These are phyloP conservation scores for Sarocladium brachiariae DNA, from an alignment of 2,329 filamentous ascomycete genomes.

Conservation along the genomic window DNA sequence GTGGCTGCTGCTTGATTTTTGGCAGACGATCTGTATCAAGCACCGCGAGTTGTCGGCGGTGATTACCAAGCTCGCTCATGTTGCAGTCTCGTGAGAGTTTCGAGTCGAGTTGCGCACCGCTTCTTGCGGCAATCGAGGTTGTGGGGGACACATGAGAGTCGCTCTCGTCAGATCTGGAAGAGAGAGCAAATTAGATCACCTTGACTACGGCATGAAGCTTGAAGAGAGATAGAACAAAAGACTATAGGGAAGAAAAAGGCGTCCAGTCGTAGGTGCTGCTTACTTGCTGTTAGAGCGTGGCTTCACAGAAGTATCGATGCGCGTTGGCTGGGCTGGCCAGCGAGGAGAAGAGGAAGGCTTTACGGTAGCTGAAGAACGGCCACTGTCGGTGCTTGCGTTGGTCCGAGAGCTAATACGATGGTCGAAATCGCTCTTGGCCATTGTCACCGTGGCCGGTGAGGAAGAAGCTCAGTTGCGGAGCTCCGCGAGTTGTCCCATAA, in stretches of 20 bases:
- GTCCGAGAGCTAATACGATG: slow-evolving; percentile 48
- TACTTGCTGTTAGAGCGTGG: background rate
- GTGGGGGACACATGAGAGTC: slow-evolving; percentile 44
- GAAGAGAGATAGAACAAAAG: no score
- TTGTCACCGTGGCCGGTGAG: slow-evolving; percentile 38
- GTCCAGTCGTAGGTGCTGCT: background rate
- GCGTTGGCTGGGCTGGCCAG: background rate
- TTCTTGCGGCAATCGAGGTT: slow-evolving; percentile 36
- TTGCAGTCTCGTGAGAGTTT: slow-evolving; percentile 23
- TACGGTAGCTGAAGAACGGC: slow-evolving; percentile 59
- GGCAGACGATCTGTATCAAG: slow-evolving; percentile 55
- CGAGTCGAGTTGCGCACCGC: slow-evolving; percentile 19
- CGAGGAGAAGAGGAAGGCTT: slow-evolving; percentile 36
- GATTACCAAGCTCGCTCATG: slow-evolving; percentile 49
- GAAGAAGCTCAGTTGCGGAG: slow-evolving; percentile 20
- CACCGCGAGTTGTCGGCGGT: slow-evolving; percentile 64
- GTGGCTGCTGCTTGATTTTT: slow-evolving; percentile 52
- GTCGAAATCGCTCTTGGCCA: slow-evolving; percentile 60
- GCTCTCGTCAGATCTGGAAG: slow-evolving; percentile 21
- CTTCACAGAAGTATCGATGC: background rate
- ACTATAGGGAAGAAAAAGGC: no score
- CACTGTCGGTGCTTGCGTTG: slow-evolving; percentile 60
- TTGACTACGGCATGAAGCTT: no score
- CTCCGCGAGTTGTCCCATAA: slow-evolving; percentile 17
- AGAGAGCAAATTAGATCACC: no score